These are phyloP conservation scores for Furcasterigmium sp. DNA, from an alignment of 2,329 filamentous ascomycete species.

Conservation along the genomic window DNA sequence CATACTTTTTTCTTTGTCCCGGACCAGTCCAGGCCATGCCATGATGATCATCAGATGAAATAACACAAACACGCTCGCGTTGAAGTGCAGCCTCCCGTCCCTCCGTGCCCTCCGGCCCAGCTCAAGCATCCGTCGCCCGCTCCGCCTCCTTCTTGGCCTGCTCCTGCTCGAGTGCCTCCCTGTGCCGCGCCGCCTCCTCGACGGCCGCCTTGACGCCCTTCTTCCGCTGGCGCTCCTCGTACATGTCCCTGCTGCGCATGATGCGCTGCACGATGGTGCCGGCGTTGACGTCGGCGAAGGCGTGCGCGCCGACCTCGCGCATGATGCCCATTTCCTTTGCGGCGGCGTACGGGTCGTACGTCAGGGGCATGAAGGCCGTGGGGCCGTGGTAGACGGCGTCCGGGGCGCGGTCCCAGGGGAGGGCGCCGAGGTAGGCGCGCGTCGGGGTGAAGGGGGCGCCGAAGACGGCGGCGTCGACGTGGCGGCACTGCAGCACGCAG, in stretches of 20 bases:
- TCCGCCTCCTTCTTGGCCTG: conserved; percentile 43
- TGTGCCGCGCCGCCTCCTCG: conserved; percentile 60
- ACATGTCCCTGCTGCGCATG: conserved; percentile 77
- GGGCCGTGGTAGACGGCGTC: conserved; percentile 92
- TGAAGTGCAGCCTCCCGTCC: neutral
- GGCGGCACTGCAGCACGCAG: conserved; percentile 92
- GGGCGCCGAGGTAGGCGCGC: conserved; percentile 66
- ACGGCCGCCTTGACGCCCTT: conserved; percentile 82
- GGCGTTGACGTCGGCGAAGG: conserved; percentile 84
- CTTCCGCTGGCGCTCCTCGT: conserved; percentile 84
- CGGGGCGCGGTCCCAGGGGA: conserved; percentile 67
- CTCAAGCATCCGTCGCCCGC: conserved; percentile 11
- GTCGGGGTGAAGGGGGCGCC: conserved; percentile 84
- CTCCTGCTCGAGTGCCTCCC: conserved; percentile 58
- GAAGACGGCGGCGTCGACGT: conserved; percentile 83
- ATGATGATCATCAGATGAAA: neutral
- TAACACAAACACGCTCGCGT: neutral
- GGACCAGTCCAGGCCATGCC: neutral
- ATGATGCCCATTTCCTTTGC: conserved; percentile 83
- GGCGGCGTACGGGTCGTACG: conserved; percentile 74
- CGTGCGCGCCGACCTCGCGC: conserved; percentile 68
- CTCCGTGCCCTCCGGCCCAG: too few species aligned
- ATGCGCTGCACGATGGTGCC: conserved; percentile 89
- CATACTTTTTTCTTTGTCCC: neutral
- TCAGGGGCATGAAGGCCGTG: conserved; percentile 79